A percentile compares a stretch with the other conserved stretches of the same genome.
Conservation (phyloP, 371 early-diverging fungal species). For the Mortierella polycephala region DNA sequence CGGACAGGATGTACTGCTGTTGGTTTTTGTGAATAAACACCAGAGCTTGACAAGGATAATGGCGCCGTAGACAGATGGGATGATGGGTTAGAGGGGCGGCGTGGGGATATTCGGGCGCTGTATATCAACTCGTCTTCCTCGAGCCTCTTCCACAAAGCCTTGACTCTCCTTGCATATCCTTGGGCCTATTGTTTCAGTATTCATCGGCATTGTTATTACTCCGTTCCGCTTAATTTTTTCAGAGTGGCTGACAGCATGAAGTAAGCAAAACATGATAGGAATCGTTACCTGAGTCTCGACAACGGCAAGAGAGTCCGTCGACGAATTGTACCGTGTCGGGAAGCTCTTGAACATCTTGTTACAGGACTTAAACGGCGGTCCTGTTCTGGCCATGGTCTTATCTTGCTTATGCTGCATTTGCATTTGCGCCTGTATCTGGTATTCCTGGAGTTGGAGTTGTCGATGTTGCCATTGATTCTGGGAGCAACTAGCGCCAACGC, state of each 20-base stretch:
- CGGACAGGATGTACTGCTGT: no score
- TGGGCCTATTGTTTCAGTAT: conserved; percentile 21
- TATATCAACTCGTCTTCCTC: conserved; percentile 25
- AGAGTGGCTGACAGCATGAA: background rate
- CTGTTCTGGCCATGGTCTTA: no score
- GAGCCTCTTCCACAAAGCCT: conserved; percentile 28
- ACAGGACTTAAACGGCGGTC: background rate
- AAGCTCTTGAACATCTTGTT: conserved; percentile 9
- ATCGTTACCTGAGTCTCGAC: conserved; percentile 23
- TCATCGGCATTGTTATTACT: background rate
- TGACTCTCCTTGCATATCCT: conserved; percentile 32
- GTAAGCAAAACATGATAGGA: background rate
- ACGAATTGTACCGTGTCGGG: conserved; percentile 7
- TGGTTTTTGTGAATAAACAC: no score
- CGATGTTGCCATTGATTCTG: background rate
- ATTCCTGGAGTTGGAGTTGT: background rate
- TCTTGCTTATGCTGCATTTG: background rate
- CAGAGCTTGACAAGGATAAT: background rate
- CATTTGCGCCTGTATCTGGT: background rate
- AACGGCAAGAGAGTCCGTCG: conserved; percentile 3
- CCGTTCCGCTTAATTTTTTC: background rate
- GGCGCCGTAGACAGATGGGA: background rate
- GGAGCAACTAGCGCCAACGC: no score
- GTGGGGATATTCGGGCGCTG: background rate
- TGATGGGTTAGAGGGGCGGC: no score